phyloP scores from a whole-genome alignment of 177 flowering plant genomes.

The Telopea speciosissima region DNA sequence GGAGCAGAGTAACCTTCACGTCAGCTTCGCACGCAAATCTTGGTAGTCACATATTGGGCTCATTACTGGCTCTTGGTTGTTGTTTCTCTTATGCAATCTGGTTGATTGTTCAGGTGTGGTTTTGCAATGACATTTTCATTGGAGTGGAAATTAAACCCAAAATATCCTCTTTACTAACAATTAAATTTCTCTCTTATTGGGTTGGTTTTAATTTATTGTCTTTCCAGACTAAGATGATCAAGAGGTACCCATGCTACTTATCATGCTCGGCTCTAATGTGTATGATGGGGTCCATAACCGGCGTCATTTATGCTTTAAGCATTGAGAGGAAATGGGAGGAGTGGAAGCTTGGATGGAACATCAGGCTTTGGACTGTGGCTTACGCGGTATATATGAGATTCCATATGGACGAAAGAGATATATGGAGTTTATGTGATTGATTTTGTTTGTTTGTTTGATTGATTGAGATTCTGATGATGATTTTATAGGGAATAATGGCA shows the following conservation, averaged over 20 bases:
- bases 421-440: no score
- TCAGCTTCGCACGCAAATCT: slow-evolving; percentile 5
- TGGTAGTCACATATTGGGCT: slow-evolving; percentile 27
- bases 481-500: slow-evolving; percentile 34
- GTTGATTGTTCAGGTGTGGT: slow-evolving; percentile 50
- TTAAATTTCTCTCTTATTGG: no score
- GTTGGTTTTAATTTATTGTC: neutral
- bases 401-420: neutral
- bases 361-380: slow-evolving; percentile 47
- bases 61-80: slow-evolving; percentile 28
- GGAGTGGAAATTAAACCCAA: neutral
- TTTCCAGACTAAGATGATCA: slow-evolving; percentile 39
- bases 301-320: slow-evolving; percentile 29
- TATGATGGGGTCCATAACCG: slow-evolving; percentile 31
- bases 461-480: neutral
- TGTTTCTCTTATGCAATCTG: slow-evolving; percentile 35
- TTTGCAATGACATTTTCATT: slow-evolving; percentile 1
- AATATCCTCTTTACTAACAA: neutral
- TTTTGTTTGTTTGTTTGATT: no score
- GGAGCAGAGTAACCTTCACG: neutral
- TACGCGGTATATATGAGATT: slow-evolving; percentile 27
- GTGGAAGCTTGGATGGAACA: slow-evolving; percentile 54
- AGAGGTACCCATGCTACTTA: slow-evolving; percentile 37
- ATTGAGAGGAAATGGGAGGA: slow-evolving; percentile 31
- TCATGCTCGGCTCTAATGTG: slow-evolving; percentile 44